Conservation (phyloP, 1,139 yeast genomes). For the Debaryomyces sp. region DNA sequence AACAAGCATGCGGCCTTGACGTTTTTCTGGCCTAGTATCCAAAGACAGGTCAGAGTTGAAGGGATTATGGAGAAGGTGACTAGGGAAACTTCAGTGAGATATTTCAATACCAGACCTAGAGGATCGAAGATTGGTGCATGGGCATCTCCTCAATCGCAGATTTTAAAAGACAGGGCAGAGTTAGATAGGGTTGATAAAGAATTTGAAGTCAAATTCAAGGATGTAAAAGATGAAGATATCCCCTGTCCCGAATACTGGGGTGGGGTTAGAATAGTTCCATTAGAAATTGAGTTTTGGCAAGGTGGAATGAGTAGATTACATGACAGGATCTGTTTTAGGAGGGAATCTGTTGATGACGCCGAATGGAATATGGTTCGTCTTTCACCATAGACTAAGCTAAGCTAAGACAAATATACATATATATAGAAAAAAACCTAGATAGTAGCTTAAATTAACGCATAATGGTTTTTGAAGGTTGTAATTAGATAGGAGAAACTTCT, state of each 20-base stretch:
- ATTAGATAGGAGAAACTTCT: background rate
- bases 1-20: slow-evolving; percentile 82
- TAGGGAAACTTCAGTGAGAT: slow-evolving; percentile 72
- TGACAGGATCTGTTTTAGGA: slow-evolving; percentile 78
- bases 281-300: slow-evolving; percentile 96
- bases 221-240: slow-evolving; percentile 56
- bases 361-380: slow-evolving; percentile 70
- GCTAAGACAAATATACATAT: background rate
- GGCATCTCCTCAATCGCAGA: slow-evolving; percentile 87
- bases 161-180: slow-evolving; percentile 58
- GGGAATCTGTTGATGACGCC: slow-evolving; percentile 48
- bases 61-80: slow-evolving; percentile 78
- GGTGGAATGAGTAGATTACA: slow-evolving; percentile 90
- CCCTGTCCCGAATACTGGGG: slow-evolving; percentile 98
- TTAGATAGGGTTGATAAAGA: slow-evolving; percentile 56
- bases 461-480: background rate
- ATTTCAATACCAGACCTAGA: slow-evolving; percentile 85
- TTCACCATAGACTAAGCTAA: slow-evolving; percentile 58
- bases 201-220: slow-evolving; percentile 61
- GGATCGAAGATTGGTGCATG: slow-evolving; percentile 96
- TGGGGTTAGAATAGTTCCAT: slow-evolving; percentile 83
- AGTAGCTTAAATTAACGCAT: background rate
- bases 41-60: slow-evolving; percentile 92
- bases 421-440: background rate
- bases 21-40: slow-evolving; percentile 91